Evolutionary conservation across 768 basidiomycete species (phyloP), one percentile per base, ranked within the genome.

Genomic region (Mycena polygramma): DNA sequence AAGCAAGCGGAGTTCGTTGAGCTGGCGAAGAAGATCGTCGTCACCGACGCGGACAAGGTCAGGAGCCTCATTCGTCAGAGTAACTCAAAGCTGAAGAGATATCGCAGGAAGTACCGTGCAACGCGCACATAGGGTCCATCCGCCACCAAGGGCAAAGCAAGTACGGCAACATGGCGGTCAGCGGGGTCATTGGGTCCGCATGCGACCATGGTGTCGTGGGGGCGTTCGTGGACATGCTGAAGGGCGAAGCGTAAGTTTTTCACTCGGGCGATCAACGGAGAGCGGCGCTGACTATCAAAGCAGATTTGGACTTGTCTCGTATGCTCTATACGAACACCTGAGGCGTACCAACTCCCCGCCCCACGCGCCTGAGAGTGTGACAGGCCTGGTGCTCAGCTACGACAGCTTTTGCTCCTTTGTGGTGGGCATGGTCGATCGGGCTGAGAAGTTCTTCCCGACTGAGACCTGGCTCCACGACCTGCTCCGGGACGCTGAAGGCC

Each of bases 151-250:
- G 61, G 14, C 7, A 4, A 41, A 19, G 24, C 15, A 69, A 49
- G 45, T 69, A 69, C 43, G 68, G 68, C 11, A 69, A 63, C 22
- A 54, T 30, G 6, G 52, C 52, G 26, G 52, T 53, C 11, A 53
- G 52, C 7, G 52, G 52, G 15, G 52, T 69, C 15, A 36, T 69
- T 19, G 45, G 26, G 5, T 63, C 45, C 68, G 54, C 59, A 11
- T 69, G 68, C 46, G 68, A 69, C 13, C 68, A 69, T 14, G 48
- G 62, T 20, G 57, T 69, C 48, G 46, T 49, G 36, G 69, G 63
- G 7, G 26, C 63, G 7, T 52, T 70, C 15, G 41, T 70, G 14
- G 63, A 70, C 62, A 69, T 69, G 68, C 48, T 52, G 7, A 49
- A 41, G 6, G 61, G 61, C 20, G 68, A 69, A 22, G 69, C 69